Evolutionary conservation across 2,329 filamentous ascomycete genomes (phyloP).

Genomic region (Coniochaeta prunicola): DNA sequence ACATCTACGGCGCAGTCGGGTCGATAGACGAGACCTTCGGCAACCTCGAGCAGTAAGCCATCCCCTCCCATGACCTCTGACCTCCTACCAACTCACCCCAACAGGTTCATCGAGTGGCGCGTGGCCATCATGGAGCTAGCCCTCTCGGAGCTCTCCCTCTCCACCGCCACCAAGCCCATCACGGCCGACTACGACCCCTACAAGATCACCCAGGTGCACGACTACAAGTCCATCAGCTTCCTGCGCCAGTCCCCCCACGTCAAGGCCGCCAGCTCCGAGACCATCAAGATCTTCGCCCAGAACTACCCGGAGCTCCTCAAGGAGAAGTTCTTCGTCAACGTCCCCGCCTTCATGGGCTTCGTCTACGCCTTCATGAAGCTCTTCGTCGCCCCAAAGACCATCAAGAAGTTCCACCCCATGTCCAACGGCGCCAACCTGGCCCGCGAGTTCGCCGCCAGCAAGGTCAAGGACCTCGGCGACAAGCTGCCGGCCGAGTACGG

Average conservation of each 20-base stretch:
- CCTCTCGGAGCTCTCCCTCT: constrained; percentile 64
- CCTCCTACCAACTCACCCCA: constrained; percentile 3
- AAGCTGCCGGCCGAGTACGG: constrained; percentile 72
- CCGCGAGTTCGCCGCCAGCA: constrained; percentile 41
- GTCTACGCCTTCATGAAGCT: constrained; percentile 70
- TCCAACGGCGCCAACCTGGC: constrained; percentile 64
- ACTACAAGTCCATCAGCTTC: constrained; percentile 85
- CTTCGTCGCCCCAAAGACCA: constrained; percentile 64
- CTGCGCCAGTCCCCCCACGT: constrained; percentile 71
- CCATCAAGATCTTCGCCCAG: constrained; percentile 71
- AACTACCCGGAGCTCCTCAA: constrained; percentile 85
- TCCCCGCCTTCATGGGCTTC: constrained; percentile 87
- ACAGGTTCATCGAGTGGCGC: constrained; percentile 82
- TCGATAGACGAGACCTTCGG: constrained; percentile 75
- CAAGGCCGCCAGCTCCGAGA: constrained; percentile 70
- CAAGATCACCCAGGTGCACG: constrained; percentile 87
- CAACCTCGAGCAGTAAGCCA: constrained; percentile 66
- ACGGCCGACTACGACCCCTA: constrained; percentile 75
- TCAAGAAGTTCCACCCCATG: constrained; percentile 75
- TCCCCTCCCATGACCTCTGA: background rate
- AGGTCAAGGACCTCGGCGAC: constrained; percentile 50
- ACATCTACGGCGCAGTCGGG: constrained; percentile 86
- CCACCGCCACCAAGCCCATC: constrained; percentile 61
- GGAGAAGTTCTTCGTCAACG: constrained; percentile 94
- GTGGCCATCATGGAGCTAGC: constrained; percentile 86